Evolutionary conservation across 2,329 filamentous ascomycete species (phyloP).

Genomic region (Rutstroemia sp.): DNA sequence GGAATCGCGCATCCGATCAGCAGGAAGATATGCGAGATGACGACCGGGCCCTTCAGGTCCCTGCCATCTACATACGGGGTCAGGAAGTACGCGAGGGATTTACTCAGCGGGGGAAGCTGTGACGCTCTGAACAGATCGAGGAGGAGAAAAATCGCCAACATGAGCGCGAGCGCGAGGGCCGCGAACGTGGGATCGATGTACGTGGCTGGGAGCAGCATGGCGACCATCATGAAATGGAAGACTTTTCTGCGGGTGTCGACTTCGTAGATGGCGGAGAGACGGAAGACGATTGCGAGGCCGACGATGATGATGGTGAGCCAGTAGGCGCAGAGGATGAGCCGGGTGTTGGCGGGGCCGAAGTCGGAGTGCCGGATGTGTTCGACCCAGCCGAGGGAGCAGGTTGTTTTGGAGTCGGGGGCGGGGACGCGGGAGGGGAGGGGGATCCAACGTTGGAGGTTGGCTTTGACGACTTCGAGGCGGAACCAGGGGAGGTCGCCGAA

Average conservation of each 20-base stretch:
- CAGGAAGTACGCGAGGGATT: conserved; percentile 77
- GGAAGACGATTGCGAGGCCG: conserved; percentile 69
- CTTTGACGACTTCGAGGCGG: conserved; percentile 61
- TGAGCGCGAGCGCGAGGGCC: conserved; percentile 69
- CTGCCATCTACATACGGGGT: conserved; percentile 91
- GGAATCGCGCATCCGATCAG: conserved; percentile 93
- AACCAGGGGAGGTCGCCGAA: conserved; percentile 71
- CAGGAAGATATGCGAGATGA: conserved; percentile 93
- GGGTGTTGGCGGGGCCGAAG: conserved; percentile 71
- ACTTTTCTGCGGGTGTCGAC: conserved; percentile 95
- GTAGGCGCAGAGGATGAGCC: conserved; percentile 70
- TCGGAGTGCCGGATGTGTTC: conserved; percentile 55
- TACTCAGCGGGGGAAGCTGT: conserved; percentile 83
- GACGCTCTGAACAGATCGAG: conserved; percentile 85
- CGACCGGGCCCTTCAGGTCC: conserved; percentile 86
- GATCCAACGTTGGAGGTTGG: conserved; percentile 69
- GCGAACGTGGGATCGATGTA: conserved; percentile 83
- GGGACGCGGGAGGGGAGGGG: conserved; percentile 49
- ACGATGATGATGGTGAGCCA: conserved; percentile 61
- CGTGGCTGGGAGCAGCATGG: conserved; percentile 82
- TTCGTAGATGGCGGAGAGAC: conserved; percentile 69
- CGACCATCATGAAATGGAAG: conserved; percentile 97
- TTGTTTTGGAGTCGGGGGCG: conserved; percentile 26
- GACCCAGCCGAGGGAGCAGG: conserved; percentile 50
- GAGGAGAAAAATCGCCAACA: conserved; percentile 77